Base-by-base conservation (phyloP, 768 basidiomycete species). In the Lyophyllum shimeji region DNA sequence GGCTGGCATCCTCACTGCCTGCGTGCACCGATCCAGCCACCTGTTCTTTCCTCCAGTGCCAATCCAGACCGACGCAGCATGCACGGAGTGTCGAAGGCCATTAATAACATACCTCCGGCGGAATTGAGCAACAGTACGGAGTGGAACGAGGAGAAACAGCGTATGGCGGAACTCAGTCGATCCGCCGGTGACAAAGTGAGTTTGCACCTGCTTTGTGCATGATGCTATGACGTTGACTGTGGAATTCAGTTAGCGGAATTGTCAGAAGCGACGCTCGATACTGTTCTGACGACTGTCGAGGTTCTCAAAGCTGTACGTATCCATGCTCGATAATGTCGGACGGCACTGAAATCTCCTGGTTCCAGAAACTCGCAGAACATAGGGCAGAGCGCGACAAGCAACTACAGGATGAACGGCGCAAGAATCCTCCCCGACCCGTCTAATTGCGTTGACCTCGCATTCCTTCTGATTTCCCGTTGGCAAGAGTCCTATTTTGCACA, bases 261-360 rank as follows among this genome's bases (percentile, higher is more conserved):
- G 55, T 87, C 87, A 2, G 89, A 90, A 65, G 76, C 79, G 15
- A 85, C 87, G 0, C 78, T 90, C 17, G 86, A 87, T 44, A 76
- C 79, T 20, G 76, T 89, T 42, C 67, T 88, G 49, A 65, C 69
- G 21, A 81, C 78, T 0, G 77, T 86, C 46, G 81, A 87, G 62
- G 71, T 76, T 29, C 70, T 90, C 52, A 89, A 85, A 71, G 71
- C 71, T 15, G 87, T 88, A 58, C 58, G 84, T 76, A 9, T 56
- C 39, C 6, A 33, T 17, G 51, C 24, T 1, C 63, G 69, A 7
- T 17, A 60, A 55, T 17, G 63, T 70, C 49, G 60, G 33, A 70
- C 66, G 39, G 33, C 6, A 7, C 11, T 65, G 67, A 59, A 68
- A 66, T 24, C 67, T 69, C 27, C 63, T 60, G 47, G 39, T 56